These are phyloP conservation scores for Epicoccum sorghinum DNA, from an alignment of 2,329 filamentous ascomycete genomes.

Conservation along the genomic window DNA sequence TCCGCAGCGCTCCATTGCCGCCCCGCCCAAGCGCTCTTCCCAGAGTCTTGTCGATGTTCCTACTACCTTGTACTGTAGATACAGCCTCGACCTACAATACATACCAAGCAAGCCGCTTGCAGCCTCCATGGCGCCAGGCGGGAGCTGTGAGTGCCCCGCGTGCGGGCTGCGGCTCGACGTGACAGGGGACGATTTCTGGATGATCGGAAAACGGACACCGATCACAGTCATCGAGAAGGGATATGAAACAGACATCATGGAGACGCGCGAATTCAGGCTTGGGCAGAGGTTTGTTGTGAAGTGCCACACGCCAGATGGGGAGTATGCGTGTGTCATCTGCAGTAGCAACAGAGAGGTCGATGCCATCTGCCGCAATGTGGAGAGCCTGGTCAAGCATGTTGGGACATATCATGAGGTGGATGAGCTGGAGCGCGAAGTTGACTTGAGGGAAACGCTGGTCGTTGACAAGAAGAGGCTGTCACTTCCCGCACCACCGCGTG, in stretches of 20 bases:
- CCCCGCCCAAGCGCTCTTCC: constrained; percentile 34
- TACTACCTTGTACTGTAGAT: constrained; percentile 42
- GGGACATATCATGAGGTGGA: constrained; percentile 40
- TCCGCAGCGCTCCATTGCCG: constrained; percentile 27
- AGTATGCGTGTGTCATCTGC: constrained; percentile 47
- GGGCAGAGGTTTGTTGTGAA: constrained; percentile 48
- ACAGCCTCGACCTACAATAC: constrained; percentile 44
- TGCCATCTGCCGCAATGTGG: constrained; percentile 43
- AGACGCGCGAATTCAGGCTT: constrained; percentile 45
- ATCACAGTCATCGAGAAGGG: constrained; percentile 30
- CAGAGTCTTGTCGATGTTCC: constrained; percentile 24
- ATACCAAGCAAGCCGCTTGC: constrained; percentile 37
- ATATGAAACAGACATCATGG: constrained; percentile 41
- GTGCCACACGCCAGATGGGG: constrained; percentile 44
- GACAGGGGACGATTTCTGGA: constrained; percentile 46
- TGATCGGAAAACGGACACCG: constrained; percentile 45
- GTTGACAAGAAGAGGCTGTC: constrained; percentile 27
- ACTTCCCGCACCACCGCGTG: constrained; percentile 26
- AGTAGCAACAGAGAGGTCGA: constrained; percentile 41
- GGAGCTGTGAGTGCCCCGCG: constrained; percentile 37
- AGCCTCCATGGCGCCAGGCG: constrained; percentile 40
- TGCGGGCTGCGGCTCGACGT: constrained; percentile 38
- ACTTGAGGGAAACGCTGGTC: constrained; percentile 37
- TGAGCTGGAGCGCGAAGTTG: constrained; percentile 41
- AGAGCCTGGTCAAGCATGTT: constrained; percentile 46